Evolutionary conservation across 1,139 yeast genomes (phyloP).

Genomic region (Taiozyma onychis): DNA sequence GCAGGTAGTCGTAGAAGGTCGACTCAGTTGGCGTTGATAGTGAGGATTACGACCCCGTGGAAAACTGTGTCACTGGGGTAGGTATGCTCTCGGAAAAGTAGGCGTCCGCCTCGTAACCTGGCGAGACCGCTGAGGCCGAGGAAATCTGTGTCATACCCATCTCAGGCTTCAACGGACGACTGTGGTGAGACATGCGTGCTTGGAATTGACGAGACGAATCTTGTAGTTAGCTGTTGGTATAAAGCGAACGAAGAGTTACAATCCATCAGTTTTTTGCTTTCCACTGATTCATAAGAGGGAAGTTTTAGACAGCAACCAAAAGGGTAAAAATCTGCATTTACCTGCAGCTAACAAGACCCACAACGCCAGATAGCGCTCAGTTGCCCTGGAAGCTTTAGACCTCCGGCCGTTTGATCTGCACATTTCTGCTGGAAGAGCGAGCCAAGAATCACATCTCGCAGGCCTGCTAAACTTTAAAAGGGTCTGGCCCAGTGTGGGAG

Average conservation of each 20-base stretch:
- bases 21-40: constrained; percentile 5
- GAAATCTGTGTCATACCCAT: neutral
- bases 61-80: constrained; percentile 14
- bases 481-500: neutral
- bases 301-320: neutral
- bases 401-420: neutral
- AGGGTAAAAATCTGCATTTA: neutral
- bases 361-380: neutral
- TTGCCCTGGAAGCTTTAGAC: neutral
- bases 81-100: constrained; percentile 9
- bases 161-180: neutral
- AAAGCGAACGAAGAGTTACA: neutral
- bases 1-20: constrained; percentile 15
- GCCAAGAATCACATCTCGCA: neutral
- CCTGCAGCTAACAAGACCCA: neutral
- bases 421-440: neutral
- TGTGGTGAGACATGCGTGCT: neutral
- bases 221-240: neutral
- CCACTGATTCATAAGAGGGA: neutral
- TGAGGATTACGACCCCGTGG: constrained; percentile 5
- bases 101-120: constrained; percentile 3
- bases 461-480: neutral
- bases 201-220: neutral
- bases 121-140: neutral
- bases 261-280: neutral